These are phyloP conservation scores for Trametopsis cervina DNA, from an alignment of 768 basidiomycete species.

Conservation along the genomic window DNA sequence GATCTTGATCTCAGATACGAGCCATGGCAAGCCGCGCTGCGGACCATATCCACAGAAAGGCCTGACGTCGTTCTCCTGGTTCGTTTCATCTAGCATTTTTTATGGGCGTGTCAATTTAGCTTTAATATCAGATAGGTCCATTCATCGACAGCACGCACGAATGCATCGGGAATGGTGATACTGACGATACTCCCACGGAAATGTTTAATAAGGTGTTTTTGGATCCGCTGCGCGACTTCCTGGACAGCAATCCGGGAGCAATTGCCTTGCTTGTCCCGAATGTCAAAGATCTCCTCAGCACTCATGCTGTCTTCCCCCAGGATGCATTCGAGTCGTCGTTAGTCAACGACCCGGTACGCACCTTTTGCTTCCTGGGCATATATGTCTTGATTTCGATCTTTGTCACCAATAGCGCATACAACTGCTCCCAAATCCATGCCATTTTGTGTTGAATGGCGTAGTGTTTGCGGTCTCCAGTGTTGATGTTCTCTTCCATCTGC, in stretches of 20 bases:
- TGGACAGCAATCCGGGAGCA: constrained; percentile 59
- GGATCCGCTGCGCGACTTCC: constrained; percentile 45
- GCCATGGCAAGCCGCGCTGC: constrained; percentile 58
- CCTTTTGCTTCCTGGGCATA: too few species aligned
- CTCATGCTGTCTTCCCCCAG: constrained; percentile 85
- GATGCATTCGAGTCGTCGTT: constrained; percentile 43
- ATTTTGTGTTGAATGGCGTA: constrained; percentile 81
- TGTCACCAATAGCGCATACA: constrained; percentile 52
- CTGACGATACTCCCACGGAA: constrained; percentile 52
- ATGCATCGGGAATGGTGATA: constrained; percentile 66
- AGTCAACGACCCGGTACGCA: constrained; percentile 45
- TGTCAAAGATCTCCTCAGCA: constrained; percentile 70
- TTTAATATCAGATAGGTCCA: constrained; percentile 67
- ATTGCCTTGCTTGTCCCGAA: constrained; percentile 77
- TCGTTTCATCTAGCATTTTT: constrained; percentile 12
- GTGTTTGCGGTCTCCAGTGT: constrained; percentile 76
- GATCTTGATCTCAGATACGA: constrained; percentile 73
- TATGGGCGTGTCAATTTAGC: too few species aligned
- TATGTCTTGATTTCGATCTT: background rate
- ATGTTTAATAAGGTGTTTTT: constrained; percentile 67
- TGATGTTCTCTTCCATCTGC: constrained; percentile 85
- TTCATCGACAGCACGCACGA: constrained; percentile 81
- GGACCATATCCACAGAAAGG: constrained; percentile 51
- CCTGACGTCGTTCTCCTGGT: constrained; percentile 81
- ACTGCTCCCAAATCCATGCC: constrained; percentile 80